Base-by-base conservation (phyloP, 2,329 filamentous ascomycete species). In the Colletotrichum horii region DNA sequence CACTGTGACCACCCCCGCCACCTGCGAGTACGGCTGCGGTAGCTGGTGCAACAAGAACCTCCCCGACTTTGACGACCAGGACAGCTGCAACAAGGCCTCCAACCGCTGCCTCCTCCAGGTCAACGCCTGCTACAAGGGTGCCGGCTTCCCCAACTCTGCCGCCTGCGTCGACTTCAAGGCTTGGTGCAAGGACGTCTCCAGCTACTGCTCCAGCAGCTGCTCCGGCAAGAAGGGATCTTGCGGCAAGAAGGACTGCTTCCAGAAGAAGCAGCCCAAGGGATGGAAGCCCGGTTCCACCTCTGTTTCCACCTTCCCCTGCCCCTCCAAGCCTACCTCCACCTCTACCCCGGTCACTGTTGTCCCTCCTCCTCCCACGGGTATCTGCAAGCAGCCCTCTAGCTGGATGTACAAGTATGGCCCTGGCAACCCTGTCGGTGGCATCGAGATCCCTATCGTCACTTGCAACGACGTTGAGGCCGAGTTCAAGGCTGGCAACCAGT, bases 341-440 rank as follows among this genome's bases (percentile, higher is more conserved):
- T 79, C 71, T 15, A 76, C 79, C 11, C 75, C 76, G 11, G 69
- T 76, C 26, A 81, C 82, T 68, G 82, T 83, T 56, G 85, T 87
- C 69, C 83, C 87, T 68, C 87, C 89, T 3, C 82, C 86, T 38
- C 86, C 88, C 2, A 89, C 88, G 71, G 87, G 88, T 78, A 86
- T 91, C 79, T 91, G 89, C 86, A 83, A 81, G 43, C 88, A 91
- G 82, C 87, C 89, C n/a, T 82, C 84, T 68, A 88, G 84, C 83
- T 89, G 90, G 78, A 88, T 89, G 81, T 90, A 89, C 78, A 92
- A 91, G 68, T 96, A 96, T 80, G 92, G 91, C 2, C 92, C 93
- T 3, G 91, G 93, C 43, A 92, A 86, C 66, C 86, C 88, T 4
- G 88, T 91, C 19, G 90, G 88, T 65, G 86, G 84, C 75, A 90